A percentile compares a stretch with the other conserved stretches of the same genome.
Conservation (phyloP, 768 basidiomycete species). For the Leccinum broughii region DNA sequence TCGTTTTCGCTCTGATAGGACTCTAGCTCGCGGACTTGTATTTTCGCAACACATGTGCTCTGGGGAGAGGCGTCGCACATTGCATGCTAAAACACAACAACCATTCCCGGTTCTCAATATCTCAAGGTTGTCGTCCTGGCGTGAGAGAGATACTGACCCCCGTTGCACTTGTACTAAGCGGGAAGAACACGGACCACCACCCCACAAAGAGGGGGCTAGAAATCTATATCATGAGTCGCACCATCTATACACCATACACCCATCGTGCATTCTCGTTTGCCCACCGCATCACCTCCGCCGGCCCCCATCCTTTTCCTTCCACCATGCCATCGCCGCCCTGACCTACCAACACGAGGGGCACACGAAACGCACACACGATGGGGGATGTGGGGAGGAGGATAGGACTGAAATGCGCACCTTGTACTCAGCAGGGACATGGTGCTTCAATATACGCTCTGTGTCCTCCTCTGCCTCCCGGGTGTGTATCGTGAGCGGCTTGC, state of each 20-base stretch:
- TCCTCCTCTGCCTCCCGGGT: slow-evolving; percentile 86
- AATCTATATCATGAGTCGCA: neutral
- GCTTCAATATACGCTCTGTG: slow-evolving; percentile 74
- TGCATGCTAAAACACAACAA: too few relatives aligned
- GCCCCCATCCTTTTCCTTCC: slow-evolving; percentile 40
- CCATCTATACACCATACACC: slow-evolving; percentile 50
- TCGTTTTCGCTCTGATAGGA: too few relatives aligned
- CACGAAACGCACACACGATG: too few relatives aligned
- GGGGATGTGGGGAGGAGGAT: neutral
- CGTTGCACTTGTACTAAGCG: too few relatives aligned
- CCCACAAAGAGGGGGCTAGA: neutral
- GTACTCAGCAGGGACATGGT: slow-evolving; percentile 68
- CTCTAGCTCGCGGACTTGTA: too few relatives aligned
- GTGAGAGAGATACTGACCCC: too few relatives aligned
- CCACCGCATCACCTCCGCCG: slow-evolving; percentile 56
- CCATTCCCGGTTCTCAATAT: too few relatives aligned
- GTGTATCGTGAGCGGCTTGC: slow-evolving; percentile 83
- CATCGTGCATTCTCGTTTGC: slow-evolving; percentile 62
- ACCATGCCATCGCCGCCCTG: neutral
- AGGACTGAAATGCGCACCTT: slow-evolving; percentile 40
- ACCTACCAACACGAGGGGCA: slow-evolving; percentile 11
- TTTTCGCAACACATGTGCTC: too few relatives aligned
- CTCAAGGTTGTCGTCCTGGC: too few relatives aligned
- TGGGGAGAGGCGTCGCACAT: too few relatives aligned
- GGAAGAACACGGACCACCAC: too few relatives aligned